Evolutionary conservation across 148 eudicot species (phyloP).

Genomic region (Diospyros lotus): DNA sequence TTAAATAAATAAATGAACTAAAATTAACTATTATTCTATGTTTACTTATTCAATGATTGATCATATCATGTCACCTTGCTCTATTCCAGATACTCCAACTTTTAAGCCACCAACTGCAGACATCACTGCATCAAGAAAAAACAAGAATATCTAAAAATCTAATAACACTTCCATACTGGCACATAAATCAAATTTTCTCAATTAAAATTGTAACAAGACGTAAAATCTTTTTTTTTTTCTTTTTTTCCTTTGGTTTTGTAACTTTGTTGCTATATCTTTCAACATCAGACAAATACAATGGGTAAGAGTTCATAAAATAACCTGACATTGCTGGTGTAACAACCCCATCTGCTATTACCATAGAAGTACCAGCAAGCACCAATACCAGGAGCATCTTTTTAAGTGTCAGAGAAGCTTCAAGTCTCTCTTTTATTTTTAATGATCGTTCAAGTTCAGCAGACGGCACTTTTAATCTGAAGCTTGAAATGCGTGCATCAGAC

Average conservation of each 20-base stretch:
- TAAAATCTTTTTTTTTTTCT: not conserved
- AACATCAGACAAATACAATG: constrained; percentile 1
- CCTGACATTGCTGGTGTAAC: constrained; percentile 99
- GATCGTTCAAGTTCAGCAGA: constrained; percentile 98
- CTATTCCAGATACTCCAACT: constrained; percentile 64
- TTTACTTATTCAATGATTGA: not conserved
- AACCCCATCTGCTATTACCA: constrained; percentile 97
- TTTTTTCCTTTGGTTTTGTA: not conserved
- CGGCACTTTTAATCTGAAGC: constrained; percentile 95
- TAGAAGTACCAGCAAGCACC: constrained; percentile 95
- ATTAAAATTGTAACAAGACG: too few relatives aligned
- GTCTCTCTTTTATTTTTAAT: constrained; percentile 78
- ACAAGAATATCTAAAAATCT: constrained; percentile 7
- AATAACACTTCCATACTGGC: not conserved
- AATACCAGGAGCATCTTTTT: constrained; percentile 79
- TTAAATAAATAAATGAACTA: not conserved
- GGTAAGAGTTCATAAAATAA: constrained; percentile 14
- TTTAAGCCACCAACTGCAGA: constrained; percentile 93
- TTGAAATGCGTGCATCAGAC: constrained; percentile 91
- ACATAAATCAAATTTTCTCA: not conserved
- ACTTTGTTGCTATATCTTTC: not conserved
- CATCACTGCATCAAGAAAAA: constrained; percentile 51
- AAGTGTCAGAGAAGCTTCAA: constrained; percentile 69
- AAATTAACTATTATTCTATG: not conserved
- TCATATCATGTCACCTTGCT: constrained; percentile 50